phyloP scores from a whole-genome alignment of 257 asterid species.

The Buddleja alternifolia region DNA sequence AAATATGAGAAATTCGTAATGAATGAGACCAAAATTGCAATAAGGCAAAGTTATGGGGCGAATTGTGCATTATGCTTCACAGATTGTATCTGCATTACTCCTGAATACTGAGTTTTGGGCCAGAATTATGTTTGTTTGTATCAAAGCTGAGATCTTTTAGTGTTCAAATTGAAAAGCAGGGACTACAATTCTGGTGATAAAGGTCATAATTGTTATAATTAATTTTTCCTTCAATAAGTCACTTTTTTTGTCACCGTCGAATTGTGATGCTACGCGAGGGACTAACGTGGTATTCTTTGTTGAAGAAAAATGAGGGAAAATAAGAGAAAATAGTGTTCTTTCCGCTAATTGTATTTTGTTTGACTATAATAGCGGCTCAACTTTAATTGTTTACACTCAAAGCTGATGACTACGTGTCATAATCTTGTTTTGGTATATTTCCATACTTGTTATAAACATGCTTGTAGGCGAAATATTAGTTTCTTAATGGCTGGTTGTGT shows the following conservation, averaged over 20 bases:
- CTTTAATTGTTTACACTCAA: neutral
- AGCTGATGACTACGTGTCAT: neutral
- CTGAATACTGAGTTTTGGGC: constrained; percentile 7
- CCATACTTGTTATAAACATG: constrained; percentile 17
- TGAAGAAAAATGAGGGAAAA: neutral
- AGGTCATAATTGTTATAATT: neutral
- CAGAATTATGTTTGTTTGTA: neutral
- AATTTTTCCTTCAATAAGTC: neutral
- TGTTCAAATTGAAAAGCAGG: neutral
- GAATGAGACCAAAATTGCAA: too few species aligned
- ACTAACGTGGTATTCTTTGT: neutral
- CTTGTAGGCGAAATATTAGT: constrained; percentile 10
- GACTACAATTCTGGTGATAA: neutral
- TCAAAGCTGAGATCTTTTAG: constrained; percentile 17
- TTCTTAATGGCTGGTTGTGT: constrained; percentile 1
- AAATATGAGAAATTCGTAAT: too few species aligned
- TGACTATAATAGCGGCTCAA: constrained; percentile 1
- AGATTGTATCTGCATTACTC: neutral
- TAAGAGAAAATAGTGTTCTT: neutral
- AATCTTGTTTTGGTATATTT: neutral
- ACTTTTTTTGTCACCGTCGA: neutral
- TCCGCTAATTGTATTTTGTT: constrained; percentile 5
- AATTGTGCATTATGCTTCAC: neutral
- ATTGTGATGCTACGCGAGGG: neutral
- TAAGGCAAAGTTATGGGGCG: too few species aligned